phyloP scores from a whole-genome alignment of 2,329 filamentous ascomycete genomes.

The Botryotinia narcissicola region DNA sequence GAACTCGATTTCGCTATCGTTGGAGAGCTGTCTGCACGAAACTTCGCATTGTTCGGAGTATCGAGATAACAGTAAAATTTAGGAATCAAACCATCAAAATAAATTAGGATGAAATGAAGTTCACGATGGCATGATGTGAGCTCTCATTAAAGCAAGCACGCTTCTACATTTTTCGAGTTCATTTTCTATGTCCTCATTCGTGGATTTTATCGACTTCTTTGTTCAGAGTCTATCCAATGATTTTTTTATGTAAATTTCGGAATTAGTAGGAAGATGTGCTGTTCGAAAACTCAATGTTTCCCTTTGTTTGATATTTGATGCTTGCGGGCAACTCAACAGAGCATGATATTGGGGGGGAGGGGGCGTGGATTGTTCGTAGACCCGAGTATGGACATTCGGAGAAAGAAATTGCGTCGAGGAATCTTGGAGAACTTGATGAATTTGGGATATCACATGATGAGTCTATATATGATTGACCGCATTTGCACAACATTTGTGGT shows the following conservation, averaged over 20 bases:
- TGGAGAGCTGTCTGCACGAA: not conserved
- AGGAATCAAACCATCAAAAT: not conserved
- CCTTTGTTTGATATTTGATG: not conserved
- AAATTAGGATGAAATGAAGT: not conserved
- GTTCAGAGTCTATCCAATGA: not conserved
- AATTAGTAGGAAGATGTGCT: not conserved
- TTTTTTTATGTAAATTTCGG: not conserved
- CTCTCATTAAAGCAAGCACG: not conserved
- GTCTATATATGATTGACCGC: not conserved
- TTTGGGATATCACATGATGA: not conserved
- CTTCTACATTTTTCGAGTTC: not conserved
- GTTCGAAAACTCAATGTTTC: not conserved
- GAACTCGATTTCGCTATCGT: not conserved
- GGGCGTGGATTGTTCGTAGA: not conserved
- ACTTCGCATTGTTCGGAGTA: not conserved
- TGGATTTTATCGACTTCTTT: not conserved
- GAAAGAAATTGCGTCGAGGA: not conserved
- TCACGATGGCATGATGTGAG: not conserved
- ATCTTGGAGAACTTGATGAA: not conserved
- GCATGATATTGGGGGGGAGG: not conserved
- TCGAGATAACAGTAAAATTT: not conserved
- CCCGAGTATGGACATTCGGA: not conserved
- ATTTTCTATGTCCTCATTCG: not conserved
- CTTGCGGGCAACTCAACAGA: not conserved
- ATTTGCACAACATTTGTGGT: not conserved